Evolutionary conservation across 768 basidiomycete species (phyloP), one percentile per base, ranked within the genome.

Genomic region (Auricularia auricula-judae): DNA sequence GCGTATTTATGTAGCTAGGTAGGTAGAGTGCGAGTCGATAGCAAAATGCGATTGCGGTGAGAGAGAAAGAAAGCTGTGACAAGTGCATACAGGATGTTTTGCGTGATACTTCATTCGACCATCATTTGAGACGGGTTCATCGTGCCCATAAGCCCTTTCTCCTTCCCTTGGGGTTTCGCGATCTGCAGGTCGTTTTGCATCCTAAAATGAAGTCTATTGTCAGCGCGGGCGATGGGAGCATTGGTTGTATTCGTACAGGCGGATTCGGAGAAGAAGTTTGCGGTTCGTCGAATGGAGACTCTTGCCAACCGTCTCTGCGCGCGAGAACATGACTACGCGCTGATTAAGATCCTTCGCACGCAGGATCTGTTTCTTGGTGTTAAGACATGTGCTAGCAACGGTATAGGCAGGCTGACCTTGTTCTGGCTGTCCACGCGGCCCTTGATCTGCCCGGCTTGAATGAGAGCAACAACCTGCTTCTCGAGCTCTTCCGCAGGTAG

Each of bases 361-460:
- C 62, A 97, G 74, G 18, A 95, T 87, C 93, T 42, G 39, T 42
- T 8, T 0, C 12, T 14, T 1, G 0, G 39, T 1, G 7, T 91
- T 68, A 16, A 36, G 39, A 14, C 58, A 12, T 62, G 56, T 54
- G 53, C 23, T 56, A 47, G 29, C 53, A 29, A 56, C 33, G 54
- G 59, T 62, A 39, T 10, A 5, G 68, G 74, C 51, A 60, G 88
- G 91, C 39, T 7, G 39, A 42, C 39, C 81, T 91, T 93, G 75
- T 93, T 92, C 73, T 89, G 88, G 70, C 90, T 88, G 72, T 98
- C 94, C 18, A 97, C 86, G 10, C 92, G 80, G 2, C 85, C 94
- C 69, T 88, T 82, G 66, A 98, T 90, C 59, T 83, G 80, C 1
- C 91, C 89, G 1, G 78, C 77, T 72, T 88, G 86, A 64, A 98